Base-by-base conservation (phyloP, 768 basidiomycete species). In the Phaffia australis region DNA sequence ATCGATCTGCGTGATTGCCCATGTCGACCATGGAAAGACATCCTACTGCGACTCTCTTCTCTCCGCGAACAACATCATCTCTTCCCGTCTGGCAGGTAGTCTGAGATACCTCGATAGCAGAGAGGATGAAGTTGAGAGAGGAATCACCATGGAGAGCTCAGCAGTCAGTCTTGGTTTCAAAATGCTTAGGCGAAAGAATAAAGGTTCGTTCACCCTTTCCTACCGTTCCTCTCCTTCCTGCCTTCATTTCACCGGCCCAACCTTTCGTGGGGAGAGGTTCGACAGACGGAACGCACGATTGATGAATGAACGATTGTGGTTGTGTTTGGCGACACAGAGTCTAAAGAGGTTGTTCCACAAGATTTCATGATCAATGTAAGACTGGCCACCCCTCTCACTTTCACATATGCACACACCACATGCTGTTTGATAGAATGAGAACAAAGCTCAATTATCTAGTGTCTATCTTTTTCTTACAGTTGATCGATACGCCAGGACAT, bases 401-500 rank as follows among this genome's bases (percentile, higher is more conserved):
- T 49, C n/a, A 4, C 19, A 42, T 42, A 27, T 25, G 9, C 47
- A 47, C 29, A 18, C 61, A 7, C 29, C 60, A 51, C 27, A 15
- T 4, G 19, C 46, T 11, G 35, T 42, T 42, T 61, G 60, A n/a
- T 25, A 16, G 47, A 16, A 5, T 3, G n/a, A 49, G 29, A n/a
- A 9, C 14, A 15, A 60, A 48, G 25, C 32, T 23, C 11, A 6
- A 18, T 25, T 25, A 30, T 16, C 14, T 62, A 18, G 51, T 49
- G 11, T 30, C 61, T 32, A n/a, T 46, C 57, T 5, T 52, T 11
- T 27, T 52, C 11, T 55, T 21, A 29, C 54, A 67, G 66, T 86
- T 98, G 81, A 94, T 99, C 70, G 95, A 99, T 76, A 98, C 95
- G 0, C 95, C 95, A 19, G 95, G 95, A 3, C 95, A 99, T 78